A percentile compares a stretch with the other conserved stretches of the same genome.
Conservation (phyloP, 495 filamentous ascomycete species). For the Podospora pseudocomata region DNA sequence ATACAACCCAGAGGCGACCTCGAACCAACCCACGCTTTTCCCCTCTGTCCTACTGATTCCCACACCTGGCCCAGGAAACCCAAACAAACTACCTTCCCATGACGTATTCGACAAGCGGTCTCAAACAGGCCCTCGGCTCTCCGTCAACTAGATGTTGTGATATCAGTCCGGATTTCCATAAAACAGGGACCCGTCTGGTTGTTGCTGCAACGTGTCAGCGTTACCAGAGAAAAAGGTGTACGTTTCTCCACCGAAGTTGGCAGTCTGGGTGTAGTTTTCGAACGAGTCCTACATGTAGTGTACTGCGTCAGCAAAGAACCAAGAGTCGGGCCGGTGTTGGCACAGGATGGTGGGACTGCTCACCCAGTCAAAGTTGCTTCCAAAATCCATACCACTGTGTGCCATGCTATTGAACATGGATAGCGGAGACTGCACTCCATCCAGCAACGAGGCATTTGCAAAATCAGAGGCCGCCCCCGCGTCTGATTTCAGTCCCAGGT, state of each 20-base stretch:
- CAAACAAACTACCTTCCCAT: background rate
- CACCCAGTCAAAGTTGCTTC: slow-evolving; percentile 74
- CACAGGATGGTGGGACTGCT: background rate
- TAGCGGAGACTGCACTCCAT: slow-evolving; percentile 53
- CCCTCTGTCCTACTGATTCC: background rate
- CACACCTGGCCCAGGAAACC: background rate
- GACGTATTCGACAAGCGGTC: background rate
- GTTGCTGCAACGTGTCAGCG: slow-evolving; percentile 36
- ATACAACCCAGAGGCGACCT: background rate
- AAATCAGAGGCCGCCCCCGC: slow-evolving; percentile 43
- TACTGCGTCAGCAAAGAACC: background rate
- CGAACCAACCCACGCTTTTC: background rate
- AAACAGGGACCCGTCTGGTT: slow-evolving; percentile 16
- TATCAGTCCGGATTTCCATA: slow-evolving; percentile 20
- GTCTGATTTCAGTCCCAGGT: slow-evolving; percentile 29
- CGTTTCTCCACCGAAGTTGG: slow-evolving; percentile 45
- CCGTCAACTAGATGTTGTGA: slow-evolving; percentile 12
- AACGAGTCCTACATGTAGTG: slow-evolving; percentile 40
- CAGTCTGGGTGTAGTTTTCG: slow-evolving; percentile 48
- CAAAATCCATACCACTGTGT: slow-evolving; percentile 41
- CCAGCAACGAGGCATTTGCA: slow-evolving; percentile 54
- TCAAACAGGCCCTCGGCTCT: background rate
- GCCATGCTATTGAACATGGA: slow-evolving; percentile 49
- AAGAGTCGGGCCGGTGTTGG: background rate
- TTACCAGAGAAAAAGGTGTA: slow-evolving; percentile 48